Base-by-base conservation (phyloP, 164 flowering plant species). In the Nymphaea thermarum region DNA sequence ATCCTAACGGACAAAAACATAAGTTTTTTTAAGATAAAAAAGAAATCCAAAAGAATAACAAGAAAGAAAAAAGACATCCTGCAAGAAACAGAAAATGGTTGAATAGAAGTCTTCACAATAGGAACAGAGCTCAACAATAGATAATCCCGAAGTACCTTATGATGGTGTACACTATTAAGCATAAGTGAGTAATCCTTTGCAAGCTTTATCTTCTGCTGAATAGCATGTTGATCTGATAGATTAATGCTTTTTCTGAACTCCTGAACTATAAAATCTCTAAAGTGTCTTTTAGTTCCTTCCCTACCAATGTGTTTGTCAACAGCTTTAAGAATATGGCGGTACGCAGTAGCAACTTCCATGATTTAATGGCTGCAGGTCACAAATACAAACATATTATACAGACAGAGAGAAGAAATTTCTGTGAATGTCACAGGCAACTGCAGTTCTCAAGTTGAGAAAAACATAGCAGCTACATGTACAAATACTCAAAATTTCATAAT, bases 131-230 rank as follows among this genome's bases (percentile, higher is more conserved):
- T 25, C 36, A 25, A 25, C 36, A 25, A 25, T 25, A 25, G 36
- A 25, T 25, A 51, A 51, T 51, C 57, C 8, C 14, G 16, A 43
- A 36, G 65, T 75, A 87, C 96, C 98, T 84, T 82, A 68, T 94
- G 99, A 74, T 90, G 95, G 73, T 91, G 98, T 60, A 94, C 87
- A 66, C 89, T 90, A 67, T 83, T 87, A 15, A 94, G 88, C 44
- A 87, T 66, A 64, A 60, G 83, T 51, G 92, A 81, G 74, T 90
- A 91, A 76, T 94, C 83, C 17, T 60, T 77, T 8, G 96, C 96
- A 68, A 88, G 84, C 68, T 80, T 86, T 55, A 91, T 51, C 70
- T 83, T 86, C 60, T 83, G 84, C 43, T 67, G 81, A 65, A 81
- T 60, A 4, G 76, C 72, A 1, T 79, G 73, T 44, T 68, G 70